Percentiles rank a stretch among this genome's conserved stretches.
Conservation (phyloP, 768 basidiomycete species). For the Dentipellis sp. region DNA sequence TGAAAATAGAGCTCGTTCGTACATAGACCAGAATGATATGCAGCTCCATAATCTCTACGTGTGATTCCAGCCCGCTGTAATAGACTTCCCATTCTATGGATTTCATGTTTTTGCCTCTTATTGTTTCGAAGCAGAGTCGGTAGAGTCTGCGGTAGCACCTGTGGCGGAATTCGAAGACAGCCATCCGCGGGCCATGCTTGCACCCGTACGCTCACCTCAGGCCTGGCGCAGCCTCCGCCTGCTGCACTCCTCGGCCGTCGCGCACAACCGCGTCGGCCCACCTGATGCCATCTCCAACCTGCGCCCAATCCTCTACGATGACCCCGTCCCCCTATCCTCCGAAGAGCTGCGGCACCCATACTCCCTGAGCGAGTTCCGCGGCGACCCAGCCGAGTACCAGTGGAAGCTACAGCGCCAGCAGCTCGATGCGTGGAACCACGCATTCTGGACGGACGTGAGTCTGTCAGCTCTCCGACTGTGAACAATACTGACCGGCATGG, state of each 20-base stretch:
- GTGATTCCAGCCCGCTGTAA: neutral
- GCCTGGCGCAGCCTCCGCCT: conserved; percentile 9
- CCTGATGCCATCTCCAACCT: conserved; percentile 74
- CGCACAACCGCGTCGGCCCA: conserved; percentile 46
- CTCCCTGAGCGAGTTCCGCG: conserved; percentile 64
- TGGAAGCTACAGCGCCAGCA: conserved; percentile 64
- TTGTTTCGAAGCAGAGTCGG: neutral
- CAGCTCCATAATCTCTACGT: neutral
- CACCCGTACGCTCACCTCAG: conserved; percentile 13
- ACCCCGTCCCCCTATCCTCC: conserved; percentile 24
- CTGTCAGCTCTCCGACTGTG: neutral
- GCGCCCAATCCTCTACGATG: conserved; percentile 70
- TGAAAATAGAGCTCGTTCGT: neutral
- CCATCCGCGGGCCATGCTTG: conserved; percentile 3
- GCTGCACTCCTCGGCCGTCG: conserved; percentile 9
- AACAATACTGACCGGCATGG: neutral
- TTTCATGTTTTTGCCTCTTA: neutral
- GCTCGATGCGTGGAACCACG: conserved; percentile 65
- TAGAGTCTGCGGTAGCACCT: neutral
- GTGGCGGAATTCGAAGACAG: neutral
- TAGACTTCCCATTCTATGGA: neutral
- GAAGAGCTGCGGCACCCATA: conserved; percentile 49
- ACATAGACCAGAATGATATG: conserved; percentile 6
- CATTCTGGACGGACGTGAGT: conserved; percentile 77
- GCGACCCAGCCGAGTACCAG: conserved; percentile 46